A percentile compares a stretch with the other conserved stretches of the same genome.
Evolutionary conservation across 768 basidiomycete species (phyloP).

Genomic region (Lactarius evosmus): DNA sequence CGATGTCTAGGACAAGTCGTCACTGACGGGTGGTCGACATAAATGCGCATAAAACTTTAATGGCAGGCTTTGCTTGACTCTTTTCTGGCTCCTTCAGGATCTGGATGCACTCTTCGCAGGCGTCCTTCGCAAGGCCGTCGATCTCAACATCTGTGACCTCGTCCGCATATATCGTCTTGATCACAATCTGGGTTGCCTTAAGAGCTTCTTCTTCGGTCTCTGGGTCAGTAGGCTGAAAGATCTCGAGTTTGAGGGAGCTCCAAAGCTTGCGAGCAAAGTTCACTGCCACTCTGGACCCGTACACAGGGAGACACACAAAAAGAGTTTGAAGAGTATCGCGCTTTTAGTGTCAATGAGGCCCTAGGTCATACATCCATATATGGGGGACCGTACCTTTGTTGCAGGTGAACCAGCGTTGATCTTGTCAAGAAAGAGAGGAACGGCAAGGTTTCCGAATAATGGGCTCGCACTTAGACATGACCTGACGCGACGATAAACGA

Average conservation of each 20-base stretch:
- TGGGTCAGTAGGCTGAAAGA: constrained; percentile 86
- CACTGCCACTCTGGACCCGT: constrained; percentile 62
- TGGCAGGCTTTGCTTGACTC: constrained; percentile 83
- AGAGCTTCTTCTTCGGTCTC: constrained; percentile 74
- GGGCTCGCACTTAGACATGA: constrained; percentile 75
- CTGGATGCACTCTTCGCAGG: constrained; percentile 76
- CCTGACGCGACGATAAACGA: constrained; percentile 36
- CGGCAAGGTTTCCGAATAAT: constrained; percentile 76
- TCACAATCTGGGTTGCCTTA: constrained; percentile 64
- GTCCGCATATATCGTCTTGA: constrained; percentile 64
- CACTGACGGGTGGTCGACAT: constrained; percentile 74
- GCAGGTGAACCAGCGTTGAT: constrained; percentile 73
- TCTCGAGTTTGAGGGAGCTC: constrained; percentile 91
- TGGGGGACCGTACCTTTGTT: constrained; percentile 62
- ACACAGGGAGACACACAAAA: constrained; percentile 74
- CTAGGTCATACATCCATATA: not conserved
- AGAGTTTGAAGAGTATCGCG: constrained; percentile 83
- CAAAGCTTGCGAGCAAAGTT: constrained; percentile 76
- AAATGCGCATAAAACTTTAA: constrained; percentile 76
- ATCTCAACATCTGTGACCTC: constrained; percentile 39
- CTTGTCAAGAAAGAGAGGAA: constrained; percentile 91
- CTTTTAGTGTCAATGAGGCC: constrained; percentile 42
- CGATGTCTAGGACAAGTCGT: constrained; percentile 10
- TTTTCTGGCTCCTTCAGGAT: constrained; percentile 91
- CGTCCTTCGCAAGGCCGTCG: constrained; percentile 62